phyloP scores from a whole-genome alignment of 805 yeast genomes.

The Teunomyces panamensis region DNA sequence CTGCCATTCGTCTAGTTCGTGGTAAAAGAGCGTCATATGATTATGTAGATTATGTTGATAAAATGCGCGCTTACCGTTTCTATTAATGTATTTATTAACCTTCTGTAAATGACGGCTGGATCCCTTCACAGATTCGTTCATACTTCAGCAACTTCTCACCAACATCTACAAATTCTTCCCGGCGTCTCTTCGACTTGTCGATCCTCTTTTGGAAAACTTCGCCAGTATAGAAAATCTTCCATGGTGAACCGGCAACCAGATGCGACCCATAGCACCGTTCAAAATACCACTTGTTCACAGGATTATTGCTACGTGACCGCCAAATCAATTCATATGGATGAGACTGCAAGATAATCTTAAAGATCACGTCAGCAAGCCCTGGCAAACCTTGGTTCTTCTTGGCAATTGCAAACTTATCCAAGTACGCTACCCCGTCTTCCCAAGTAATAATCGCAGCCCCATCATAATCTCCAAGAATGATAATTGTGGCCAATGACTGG shows the following conservation, averaged over 20 bases:
- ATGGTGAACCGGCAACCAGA: slow-evolving; percentile 29
- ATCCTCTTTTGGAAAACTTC: slow-evolving; percentile 37
- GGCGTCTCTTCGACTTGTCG: slow-evolving; percentile 14
- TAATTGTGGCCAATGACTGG: slow-evolving; percentile 65
- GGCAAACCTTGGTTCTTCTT: slow-evolving; percentile 83
- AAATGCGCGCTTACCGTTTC: slow-evolving; percentile 1
- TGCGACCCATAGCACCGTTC: slow-evolving; percentile 79
- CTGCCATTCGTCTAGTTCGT: slow-evolving; percentile 71
- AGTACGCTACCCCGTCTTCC: slow-evolving; percentile 70
- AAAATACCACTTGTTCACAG: slow-evolving; percentile 97
- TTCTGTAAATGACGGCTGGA: slow-evolving; percentile 51
- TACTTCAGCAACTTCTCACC: slow-evolving; percentile 43
- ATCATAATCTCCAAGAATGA: slow-evolving; percentile 91
- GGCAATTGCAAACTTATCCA: slow-evolving; percentile 92
- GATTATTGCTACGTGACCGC: slow-evolving; percentile 85
- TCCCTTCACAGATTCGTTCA: slow-evolving; percentile 50
- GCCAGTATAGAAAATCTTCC: slow-evolving; percentile 44
- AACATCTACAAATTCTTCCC: slow-evolving; percentile 17
- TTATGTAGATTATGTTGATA: neutral
- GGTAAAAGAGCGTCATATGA: slow-evolving; percentile 31
- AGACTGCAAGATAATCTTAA: slow-evolving; percentile 69
- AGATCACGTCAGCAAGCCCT: slow-evolving; percentile 90
- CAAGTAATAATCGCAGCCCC: slow-evolving; percentile 92
- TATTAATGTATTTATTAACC: neutral
- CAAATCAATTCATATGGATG: slow-evolving; percentile 78